Evolutionary conservation across 2,329 filamentous ascomycete species (phyloP).

Genomic region (Spiromastix sp.): DNA sequence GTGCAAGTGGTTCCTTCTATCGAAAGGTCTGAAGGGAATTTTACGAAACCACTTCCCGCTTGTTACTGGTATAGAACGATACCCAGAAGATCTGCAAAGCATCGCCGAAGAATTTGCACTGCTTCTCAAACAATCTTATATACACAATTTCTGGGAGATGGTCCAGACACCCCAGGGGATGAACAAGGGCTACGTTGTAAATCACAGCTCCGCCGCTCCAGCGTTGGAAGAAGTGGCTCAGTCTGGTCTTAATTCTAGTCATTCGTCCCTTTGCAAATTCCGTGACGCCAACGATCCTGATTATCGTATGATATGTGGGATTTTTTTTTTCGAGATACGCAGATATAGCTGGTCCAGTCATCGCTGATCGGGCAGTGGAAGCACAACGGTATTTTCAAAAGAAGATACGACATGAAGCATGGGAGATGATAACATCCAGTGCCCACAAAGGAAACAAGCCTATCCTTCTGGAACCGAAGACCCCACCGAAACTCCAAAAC

Average conservation of each 20-base stretch:
- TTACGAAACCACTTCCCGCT: conserved; percentile 1
- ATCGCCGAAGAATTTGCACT: conserved; percentile 26
- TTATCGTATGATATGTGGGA: neutral
- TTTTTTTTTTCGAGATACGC: neutral
- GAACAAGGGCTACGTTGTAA: conserved; percentile 17
- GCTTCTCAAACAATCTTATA: conserved; percentile 23
- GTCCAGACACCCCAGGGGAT: conserved; percentile 20
- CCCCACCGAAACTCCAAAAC: neutral
- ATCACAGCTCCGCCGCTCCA: conserved; percentile 15
- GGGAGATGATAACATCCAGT: neutral
- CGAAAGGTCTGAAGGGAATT: neutral
- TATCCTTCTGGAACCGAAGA: neutral
- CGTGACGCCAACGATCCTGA: neutral
- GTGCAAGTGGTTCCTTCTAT: conserved; percentile 14
- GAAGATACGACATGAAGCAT: neutral
- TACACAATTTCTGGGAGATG: conserved; percentile 29
- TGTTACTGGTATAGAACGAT: conserved; percentile 21
- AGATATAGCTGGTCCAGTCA: neutral
- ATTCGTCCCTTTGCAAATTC: neutral
- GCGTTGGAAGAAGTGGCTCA: neutral
- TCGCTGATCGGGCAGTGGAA: neutral
- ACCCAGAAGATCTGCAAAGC: conserved; percentile 19
- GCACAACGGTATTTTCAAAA: neutral
- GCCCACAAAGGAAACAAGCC: neutral
- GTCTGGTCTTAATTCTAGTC: neutral